Percentiles rank a stretch among this genome's conserved stretches.
Conservation (phyloP, 2,329 filamentous ascomycete species). For the Lachnellula willkommii region DNA sequence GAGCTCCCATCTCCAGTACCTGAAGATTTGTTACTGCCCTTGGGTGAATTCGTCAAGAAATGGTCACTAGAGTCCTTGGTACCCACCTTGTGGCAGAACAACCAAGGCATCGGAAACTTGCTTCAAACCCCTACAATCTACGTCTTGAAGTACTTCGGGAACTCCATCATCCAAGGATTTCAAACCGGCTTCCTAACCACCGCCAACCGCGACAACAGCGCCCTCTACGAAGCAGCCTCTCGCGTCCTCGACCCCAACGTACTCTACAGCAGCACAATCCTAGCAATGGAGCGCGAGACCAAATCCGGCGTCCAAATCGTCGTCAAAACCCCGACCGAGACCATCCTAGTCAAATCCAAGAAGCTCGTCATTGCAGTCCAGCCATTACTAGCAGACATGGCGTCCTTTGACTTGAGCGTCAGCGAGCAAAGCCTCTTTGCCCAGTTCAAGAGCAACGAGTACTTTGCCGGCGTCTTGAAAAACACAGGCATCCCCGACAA, state of each 20-base stretch:
- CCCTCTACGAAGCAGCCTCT: slow-evolving; percentile 3
- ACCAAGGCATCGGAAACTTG: slow-evolving; percentile 40
- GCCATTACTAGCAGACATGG: slow-evolving; percentile 32
- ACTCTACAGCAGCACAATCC: background rate
- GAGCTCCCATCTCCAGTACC: slow-evolving; percentile 30
- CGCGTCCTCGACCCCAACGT: slow-evolving; percentile 2
- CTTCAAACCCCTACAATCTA: slow-evolving; percentile 38
- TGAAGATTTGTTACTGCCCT: slow-evolving; percentile 11
- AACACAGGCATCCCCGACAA: slow-evolving; percentile 31
- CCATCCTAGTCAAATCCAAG: slow-evolving; percentile 34
- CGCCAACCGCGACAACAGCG: background rate
- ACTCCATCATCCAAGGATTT: background rate
- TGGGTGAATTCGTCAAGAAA: slow-evolving; percentile 11
- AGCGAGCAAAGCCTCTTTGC: slow-evolving; percentile 34
- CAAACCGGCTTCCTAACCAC: slow-evolving; percentile 1
- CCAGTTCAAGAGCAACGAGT: slow-evolving; percentile 29
- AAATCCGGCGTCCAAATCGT: slow-evolving; percentile 23
- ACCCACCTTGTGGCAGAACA: slow-evolving; percentile 36
- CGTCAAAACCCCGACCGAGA: slow-evolving; percentile 29
- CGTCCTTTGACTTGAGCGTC: slow-evolving; percentile 31
- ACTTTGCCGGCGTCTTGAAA: slow-evolving; percentile 34
- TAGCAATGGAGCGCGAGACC: background rate
- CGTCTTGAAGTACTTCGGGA: slow-evolving; percentile 34
- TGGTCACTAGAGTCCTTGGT: slow-evolving; percentile 37
- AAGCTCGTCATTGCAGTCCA: slow-evolving; percentile 39